Evolutionary conservation across 805 yeast species (phyloP), one percentile per base, ranked within the genome.

Genomic region (Teunomyces stri): DNA sequence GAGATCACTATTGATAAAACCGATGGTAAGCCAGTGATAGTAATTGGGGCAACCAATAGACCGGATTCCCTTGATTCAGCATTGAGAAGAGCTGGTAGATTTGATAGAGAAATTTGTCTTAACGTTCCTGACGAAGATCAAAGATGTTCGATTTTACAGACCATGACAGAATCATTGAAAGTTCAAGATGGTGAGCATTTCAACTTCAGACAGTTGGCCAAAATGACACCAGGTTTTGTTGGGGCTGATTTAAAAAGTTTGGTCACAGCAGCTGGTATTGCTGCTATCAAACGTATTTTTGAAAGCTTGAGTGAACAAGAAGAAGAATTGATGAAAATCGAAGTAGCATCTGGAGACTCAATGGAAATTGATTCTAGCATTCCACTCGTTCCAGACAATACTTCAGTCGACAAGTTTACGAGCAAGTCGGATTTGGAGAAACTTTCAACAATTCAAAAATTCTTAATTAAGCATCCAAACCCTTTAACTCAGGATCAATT

Each of bases 61-160:
- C 99, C 99, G 0, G 98, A 94, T 63, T 84, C 97, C 0, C 73
- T 94, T 33, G 99, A 94, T 64, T 82, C 97, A 1, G 98, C 98
- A 0, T 75, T 94, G 53, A 80, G 99, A 67, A 81, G 99, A 60
- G 98, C 97, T 0, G 99, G 99, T 3, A 79, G 99, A 58, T 94
- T 94, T 59, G 99, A 94, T 59, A 76, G 96, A 52, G 99, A 94
- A 68, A 92, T 94, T 27, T 86, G 95, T 61, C 78, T 94, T 53
- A 87, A 88, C 57, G 98, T 94, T n/a, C 99, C 99, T 3, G 86
- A 87, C 63, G 97, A 92, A 64, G 73, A 76, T 2, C 85, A 94
- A 7, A 78, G 99, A 54, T 73, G 81, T 46, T 79, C 84, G 36
- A 94, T 94, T 46, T 69, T 94, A 54, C 72, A 78, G 56, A 79